These are phyloP conservation scores for Naganishia randhawae DNA, from an alignment of 768 basidiomycete species.

Conservation along the genomic window DNA sequence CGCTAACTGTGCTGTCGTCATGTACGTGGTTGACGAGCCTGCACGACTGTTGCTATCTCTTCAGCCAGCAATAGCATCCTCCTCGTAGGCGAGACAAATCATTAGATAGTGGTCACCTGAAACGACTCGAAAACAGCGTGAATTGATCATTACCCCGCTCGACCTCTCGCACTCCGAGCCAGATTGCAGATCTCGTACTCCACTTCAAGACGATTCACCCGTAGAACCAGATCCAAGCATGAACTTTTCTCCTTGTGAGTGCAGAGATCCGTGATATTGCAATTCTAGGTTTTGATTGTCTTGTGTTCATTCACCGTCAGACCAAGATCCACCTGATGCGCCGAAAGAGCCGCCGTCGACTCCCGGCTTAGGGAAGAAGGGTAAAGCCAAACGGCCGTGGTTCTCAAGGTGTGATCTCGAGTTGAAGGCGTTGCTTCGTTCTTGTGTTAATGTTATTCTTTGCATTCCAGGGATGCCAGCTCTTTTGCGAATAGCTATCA, in stretches of 20 bases:
- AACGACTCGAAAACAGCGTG: no score
- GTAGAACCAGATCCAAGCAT: constrained; percentile 21
- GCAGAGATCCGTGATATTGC: background rate
- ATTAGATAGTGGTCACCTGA: no score
- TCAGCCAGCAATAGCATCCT: no score
- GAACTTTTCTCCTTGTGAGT: constrained; percentile 49
- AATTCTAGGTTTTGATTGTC: background rate
- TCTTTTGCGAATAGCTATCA: constrained; percentile 60
- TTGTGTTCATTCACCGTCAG: constrained; percentile 21
- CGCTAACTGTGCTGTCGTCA: background rate
- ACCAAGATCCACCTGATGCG: constrained; percentile 49
- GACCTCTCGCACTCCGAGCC: no score
- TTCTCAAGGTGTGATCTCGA: constrained; percentile 54
- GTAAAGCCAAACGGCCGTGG: constrained; percentile 56
- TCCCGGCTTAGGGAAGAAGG: constrained; percentile 34
- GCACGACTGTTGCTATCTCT: no score
- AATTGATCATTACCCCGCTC: no score
- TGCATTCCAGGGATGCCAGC: constrained; percentile 37
- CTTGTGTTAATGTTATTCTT: background rate
- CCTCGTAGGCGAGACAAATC: no score
- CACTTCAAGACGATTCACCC: background rate
- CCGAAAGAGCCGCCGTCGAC: constrained; percentile 39
- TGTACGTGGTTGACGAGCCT: background rate
- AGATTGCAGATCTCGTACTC: background rate
- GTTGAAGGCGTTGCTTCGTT: background rate